Evolutionary conservation across 371 early-diverging fungal genomes (phyloP), one percentile per base, ranked within the genome.

Genomic region (Rhizopus sp.): DNA sequence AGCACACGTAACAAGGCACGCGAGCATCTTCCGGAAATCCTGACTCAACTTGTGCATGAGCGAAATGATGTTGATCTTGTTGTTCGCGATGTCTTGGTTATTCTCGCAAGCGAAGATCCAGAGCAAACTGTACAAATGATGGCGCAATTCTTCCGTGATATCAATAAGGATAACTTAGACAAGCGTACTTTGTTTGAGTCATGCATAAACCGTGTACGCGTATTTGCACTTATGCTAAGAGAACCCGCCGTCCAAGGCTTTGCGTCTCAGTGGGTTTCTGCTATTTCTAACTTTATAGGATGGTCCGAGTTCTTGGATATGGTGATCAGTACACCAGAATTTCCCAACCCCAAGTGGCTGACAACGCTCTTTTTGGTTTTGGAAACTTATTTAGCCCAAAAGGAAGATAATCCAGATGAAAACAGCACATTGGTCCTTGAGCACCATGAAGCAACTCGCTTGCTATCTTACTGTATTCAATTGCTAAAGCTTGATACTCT

Each of bases 31-130:
- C 72, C 81, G 6, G 55, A 63, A 3, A 69, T 85, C 8, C 62
- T 76, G 3, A 59, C 90, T 23, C 77, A 71, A 15, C 51, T 93
- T 17, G 63, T 88, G 1, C 82, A 84, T 54, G 59, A 75, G 34
- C 69, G 82, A 57, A 80, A 81, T 17, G 86, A 85, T 50, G 64
- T 79, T 5, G 83, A 88, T 35, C 81, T 87, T 50, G 73, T 77
- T 30, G 66, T 89, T 30, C 84, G 87, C 39, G 88, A 90, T 30
- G 30, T 60, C 2, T 68, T 82, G 39, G 72, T 69, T 6, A 55
- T 44, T 12, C 42, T 54, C 2, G 55, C 55, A 10, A 58, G 59
- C 37, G 59, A 59, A 3, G 62, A 62, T 23, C 46, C 59, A 15
- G 13, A 10, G 5, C 8, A 51, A 2, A 30, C 39, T 7, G 16